These are phyloP conservation scores for Candida khao-thaluensis DNA, from an alignment of 805 yeast genomes.

Conservation along the genomic window DNA sequence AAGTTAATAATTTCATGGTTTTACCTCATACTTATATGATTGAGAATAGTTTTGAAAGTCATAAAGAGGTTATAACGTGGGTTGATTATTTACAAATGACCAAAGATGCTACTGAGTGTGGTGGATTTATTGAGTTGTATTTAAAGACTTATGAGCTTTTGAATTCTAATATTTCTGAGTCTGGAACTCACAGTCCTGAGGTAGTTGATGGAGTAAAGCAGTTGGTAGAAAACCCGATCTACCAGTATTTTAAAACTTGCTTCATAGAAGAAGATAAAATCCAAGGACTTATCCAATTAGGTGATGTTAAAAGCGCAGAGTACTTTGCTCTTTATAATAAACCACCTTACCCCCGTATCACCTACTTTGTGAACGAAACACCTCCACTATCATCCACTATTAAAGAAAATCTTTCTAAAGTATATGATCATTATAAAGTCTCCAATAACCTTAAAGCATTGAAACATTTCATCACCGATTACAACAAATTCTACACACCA, in stretches of 20 bases:
- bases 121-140: conserved; percentile 26
- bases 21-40: conserved; percentile 27
- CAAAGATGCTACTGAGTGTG: conserved; percentile 26
- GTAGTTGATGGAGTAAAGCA: conserved; percentile 1
- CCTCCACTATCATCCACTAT: background rate
- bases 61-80: conserved; percentile 31
- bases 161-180: background rate
- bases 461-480: conserved; percentile 27
- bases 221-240: conserved; percentile 5
- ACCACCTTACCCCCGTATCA: conserved; percentile 22
- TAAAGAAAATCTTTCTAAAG: conserved; percentile 14
- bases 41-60: conserved; percentile 25
- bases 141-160: conserved; percentile 35
- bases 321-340: conserved; percentile 22
- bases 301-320: conserved; percentile 38
- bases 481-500: conserved; percentile 21
- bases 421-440: conserved; percentile 21
- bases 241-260: conserved; percentile 10
- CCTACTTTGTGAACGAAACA: conserved; percentile 16
- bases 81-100: conserved; percentile 31
- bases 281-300: conserved; percentile 17
- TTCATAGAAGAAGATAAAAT: conserved; percentile 10
- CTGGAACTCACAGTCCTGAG: background rate
- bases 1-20: conserved; percentile 24
- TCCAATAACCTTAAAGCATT: conserved; percentile 20